Conservation (phyloP, 371 early-diverging fungal genomes). For the Rhizopus stolonifer region DNA sequence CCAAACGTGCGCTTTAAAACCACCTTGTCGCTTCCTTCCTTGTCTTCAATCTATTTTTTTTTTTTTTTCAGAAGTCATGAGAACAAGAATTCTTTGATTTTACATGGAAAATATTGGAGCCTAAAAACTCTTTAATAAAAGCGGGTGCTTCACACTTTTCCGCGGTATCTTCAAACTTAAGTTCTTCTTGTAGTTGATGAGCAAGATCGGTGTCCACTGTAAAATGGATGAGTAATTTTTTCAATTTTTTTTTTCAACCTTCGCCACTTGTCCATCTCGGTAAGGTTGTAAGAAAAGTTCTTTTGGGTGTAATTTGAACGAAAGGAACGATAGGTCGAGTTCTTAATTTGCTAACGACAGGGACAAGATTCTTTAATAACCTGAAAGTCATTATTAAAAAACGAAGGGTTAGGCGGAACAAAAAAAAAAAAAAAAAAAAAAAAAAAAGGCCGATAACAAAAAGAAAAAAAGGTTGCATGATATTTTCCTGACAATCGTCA, state of each 20-base stretch:
- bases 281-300: background rate
- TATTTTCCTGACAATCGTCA: background rate
- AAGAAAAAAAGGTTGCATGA: constrained; percentile 1
- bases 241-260: background rate
- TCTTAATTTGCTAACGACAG: background rate
- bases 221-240: background rate
- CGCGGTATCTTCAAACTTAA: constrained; percentile 69
- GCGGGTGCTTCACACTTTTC: constrained; percentile 32
- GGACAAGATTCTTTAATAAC: background rate
- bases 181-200: constrained; percentile 66
- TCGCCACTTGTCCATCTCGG: background rate
- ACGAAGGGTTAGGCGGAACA: background rate
- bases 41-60: constrained; percentile 68
- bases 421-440: background rate
- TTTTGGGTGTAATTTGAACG: no score
- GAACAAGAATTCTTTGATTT: background rate
- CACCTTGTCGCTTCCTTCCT: constrained; percentile 71
- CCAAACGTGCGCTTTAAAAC: constrained; percentile 74
- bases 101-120: constrained; percentile 67
- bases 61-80: constrained; percentile 10
- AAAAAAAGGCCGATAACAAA: background rate
- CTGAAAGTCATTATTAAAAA: background rate
- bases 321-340: background rate
- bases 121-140: constrained; percentile 69
- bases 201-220: constrained; percentile 60